Evolutionary conservation across 2,329 filamentous ascomycete species (phyloP), one percentile per base, ranked within the genome.

Genomic region (Aphanocladium album): DNA sequence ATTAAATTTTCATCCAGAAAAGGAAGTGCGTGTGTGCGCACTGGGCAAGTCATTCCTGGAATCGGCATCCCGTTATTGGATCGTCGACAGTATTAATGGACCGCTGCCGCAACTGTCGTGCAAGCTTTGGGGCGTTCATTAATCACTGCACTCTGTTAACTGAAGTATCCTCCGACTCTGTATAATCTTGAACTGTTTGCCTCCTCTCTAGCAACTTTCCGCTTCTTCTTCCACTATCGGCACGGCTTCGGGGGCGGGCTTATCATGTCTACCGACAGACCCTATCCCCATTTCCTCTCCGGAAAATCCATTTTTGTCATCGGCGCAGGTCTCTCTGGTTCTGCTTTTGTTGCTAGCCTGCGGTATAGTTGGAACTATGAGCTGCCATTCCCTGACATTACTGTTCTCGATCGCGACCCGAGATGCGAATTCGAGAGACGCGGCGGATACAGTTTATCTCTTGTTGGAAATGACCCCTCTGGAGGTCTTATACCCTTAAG

Each of bases 261-360:
- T n/a, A 35, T 16, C 11, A 57, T 57, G 54, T 12, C 43, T 57
- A 16, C 30, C 2, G 8, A 14, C n/a, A 27, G 5, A 19, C 1
- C 7, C 8, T 9, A 6, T 2, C 21, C 37, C n/a, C 71, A 69
- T 54, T 70, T 73, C 53, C 71, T 78, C 17, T 66, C 71, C 5
- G 71, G 72, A 16, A 79, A 78, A 65, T 74, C 70, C 39, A 76
- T 80, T 57, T 69, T 79, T 23, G 67, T 81, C 9, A 71, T 74
- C 4, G 79, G 79, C 5, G 76, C 69, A 21, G 79, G 79, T 30
- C 70, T 80, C 23, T 73, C 77, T 11, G 77, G 79, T 5, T 71
- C 76, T 12, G 68, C 76, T 7, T 80, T 81, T 59, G 73, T 71
- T 27, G 66, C 73, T 53, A 71, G 75, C 16, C 67, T 80, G 9